phyloP scores from a whole-genome alignment of 1,139 yeast species.

The Suhomyces maxii region DNA sequence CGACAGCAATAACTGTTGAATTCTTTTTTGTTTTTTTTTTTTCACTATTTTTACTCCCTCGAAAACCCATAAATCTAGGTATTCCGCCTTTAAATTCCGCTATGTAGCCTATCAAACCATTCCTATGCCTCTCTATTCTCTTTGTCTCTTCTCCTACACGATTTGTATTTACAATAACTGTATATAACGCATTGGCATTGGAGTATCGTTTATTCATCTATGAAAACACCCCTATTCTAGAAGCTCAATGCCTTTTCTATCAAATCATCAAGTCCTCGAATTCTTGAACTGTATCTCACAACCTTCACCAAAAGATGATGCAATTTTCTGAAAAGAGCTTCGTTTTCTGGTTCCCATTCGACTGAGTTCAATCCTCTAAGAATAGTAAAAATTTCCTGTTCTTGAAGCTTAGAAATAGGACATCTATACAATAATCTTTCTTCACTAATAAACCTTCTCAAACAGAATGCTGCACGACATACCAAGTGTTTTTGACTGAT shows the following conservation, averaged over 20 bases:
- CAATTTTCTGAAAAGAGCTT: conserved; percentile 14
- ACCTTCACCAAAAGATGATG: conserved; percentile 26
- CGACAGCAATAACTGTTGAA: too few relatives aligned
- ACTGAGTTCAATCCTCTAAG: conserved; percentile 26
- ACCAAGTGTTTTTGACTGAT: conserved; percentile 26
- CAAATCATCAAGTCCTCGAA: conserved; percentile 18
- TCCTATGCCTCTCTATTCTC: too few relatives aligned
- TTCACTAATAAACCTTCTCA: conserved; percentile 40
- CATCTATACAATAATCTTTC: conserved; percentile 26
- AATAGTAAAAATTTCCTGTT: conserved; percentile 30
- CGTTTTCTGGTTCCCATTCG: conserved; percentile 8
- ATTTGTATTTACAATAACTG: too few relatives aligned
- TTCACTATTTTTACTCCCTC: too few relatives aligned
- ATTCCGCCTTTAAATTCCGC: too few relatives aligned
- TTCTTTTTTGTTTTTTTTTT: too few relatives aligned
- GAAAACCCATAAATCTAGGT: too few relatives aligned
- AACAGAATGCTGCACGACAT: conserved; percentile 32
- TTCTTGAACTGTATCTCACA: conserved; percentile 25
- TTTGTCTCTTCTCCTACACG: too few relatives aligned
- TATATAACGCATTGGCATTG: too few relatives aligned
- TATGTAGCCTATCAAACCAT: too few relatives aligned
- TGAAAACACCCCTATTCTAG: too few relatives aligned
- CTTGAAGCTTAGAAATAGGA: conserved; percentile 41
- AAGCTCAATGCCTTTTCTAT: conserved; percentile 2
- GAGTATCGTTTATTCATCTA: too few relatives aligned